phyloP scores from a whole-genome alignment of 139 green algal species.

The Chlamydomonas sp. region DNA sequence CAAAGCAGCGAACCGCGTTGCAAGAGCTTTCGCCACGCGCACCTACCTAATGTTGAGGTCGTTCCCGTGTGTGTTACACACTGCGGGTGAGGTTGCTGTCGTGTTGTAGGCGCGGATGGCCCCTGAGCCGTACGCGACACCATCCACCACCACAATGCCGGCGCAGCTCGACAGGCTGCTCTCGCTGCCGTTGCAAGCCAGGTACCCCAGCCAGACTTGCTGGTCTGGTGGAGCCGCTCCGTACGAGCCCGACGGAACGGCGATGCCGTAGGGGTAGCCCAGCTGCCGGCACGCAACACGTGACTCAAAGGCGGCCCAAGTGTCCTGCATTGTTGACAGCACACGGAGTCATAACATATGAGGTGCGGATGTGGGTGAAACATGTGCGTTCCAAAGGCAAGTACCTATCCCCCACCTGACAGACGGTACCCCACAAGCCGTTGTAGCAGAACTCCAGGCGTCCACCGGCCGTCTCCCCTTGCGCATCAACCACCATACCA shows the following conservation, averaged over 20 bases:
- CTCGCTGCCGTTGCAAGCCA: slow-evolving; percentile 3
- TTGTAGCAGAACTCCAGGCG: slow-evolving; percentile 38
- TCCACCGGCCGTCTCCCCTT: neutral
- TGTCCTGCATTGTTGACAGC: neutral
- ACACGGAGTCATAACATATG: neutral
- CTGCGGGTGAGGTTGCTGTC: no score
- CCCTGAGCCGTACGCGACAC: no score
- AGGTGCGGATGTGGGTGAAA: neutral
- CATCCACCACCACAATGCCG: no score
- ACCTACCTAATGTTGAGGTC: no score
- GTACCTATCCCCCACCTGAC: slow-evolving; percentile 15
- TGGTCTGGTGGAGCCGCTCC: neutral
- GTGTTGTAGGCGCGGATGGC: no score
- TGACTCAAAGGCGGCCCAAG: neutral
- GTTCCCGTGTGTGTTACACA: no score
- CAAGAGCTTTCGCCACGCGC: no score
- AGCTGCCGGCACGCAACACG: slow-evolving; percentile 13
- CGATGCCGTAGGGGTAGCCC: neutral
- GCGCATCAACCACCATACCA: neutral
- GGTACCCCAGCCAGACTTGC: neutral
- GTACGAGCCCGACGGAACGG: neutral
- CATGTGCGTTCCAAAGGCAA: no score
- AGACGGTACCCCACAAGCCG: slow-evolving; percentile 9
- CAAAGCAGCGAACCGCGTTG: no score
- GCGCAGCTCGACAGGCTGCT: neutral